phyloP scores from a whole-genome alignment of 176 grass and related monocot genomes.

The Dactylis glomerata region DNA sequence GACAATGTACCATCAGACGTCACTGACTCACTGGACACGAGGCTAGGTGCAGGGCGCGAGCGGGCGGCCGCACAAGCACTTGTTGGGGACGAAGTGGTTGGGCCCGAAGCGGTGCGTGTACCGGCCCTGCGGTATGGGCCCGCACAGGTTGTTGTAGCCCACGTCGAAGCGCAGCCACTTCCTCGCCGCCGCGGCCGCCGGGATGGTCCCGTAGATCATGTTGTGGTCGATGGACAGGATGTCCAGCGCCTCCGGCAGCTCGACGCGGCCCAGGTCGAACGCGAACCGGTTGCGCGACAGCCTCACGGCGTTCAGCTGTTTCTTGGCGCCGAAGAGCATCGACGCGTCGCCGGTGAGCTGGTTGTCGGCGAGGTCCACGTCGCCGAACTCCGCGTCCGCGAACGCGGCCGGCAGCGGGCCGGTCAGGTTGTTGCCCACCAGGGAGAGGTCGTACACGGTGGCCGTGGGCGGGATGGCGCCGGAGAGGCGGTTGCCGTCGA shows the following conservation, averaged over 20 bases:
- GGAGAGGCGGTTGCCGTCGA: background rate
- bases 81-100: background rate
- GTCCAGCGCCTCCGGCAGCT: background rate
- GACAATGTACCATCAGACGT: background rate
- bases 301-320: background rate
- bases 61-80: background rate
- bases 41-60: background rate
- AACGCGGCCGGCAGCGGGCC: background rate
- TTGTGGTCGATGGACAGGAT: background rate
- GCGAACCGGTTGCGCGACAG: background rate
- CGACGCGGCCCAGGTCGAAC: background rate
- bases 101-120: background rate
- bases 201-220: background rate
- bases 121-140: background rate
- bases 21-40: no score
- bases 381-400: background rate
- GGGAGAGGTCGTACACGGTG: background rate
- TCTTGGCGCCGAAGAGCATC: background rate
- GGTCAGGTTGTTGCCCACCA: background rate
- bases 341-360: background rate
- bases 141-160: background rate
- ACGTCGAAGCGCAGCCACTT: background rate
- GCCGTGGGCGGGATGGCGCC: background rate
- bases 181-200: background rate
- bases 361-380: background rate